Evolutionary conservation across 2,329 filamentous ascomycete genomes (phyloP), one percentile per base, ranked within the genome.

Genomic region (Xylaria sp.): DNA sequence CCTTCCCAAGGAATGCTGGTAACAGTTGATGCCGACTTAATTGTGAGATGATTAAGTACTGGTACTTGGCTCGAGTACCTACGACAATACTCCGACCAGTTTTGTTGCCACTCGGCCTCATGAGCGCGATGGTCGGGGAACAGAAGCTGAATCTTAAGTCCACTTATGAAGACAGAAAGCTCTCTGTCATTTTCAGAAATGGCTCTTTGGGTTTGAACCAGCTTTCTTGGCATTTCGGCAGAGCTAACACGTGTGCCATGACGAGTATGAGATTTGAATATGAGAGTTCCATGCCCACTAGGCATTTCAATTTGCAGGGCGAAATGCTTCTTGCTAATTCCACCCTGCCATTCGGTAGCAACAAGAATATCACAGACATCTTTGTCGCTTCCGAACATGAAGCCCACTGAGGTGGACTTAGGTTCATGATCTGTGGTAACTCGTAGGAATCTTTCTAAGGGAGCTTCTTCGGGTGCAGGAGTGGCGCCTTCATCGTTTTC

Each of bases 341-440:
- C 55, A 6, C 12, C 9, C 8, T 1, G 2, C 27, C 23, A 6
- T 18, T n/a, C 4, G 0, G 29, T 3, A 37, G 29, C 65, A 5
- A 68, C n/a, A 8, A 63, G 53, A 16, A 55, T 37, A 21, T 68
- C 65, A 9, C 60, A 68, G 5, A 12, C 5, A 6, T 16, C 2
- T 5, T 2, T 1, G 12, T 50, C 6, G 40, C 37, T 21, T 5
- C 65, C 60, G 27, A 68, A 68, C 6, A 64, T 21, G 6, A 51
- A 55, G 3, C 65, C 65, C 3, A 4, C 3, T 3, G 9, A 0
- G 13, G 21, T 13, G 0, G 29, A 8, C 1, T 25, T 42, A 8
- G 48, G 40, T 6, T 23, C 4, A 23, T 68, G 55, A 10, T 59
- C 27, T 29, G 40, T 63, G 4, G 65, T 64, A 8, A 64, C 40